Evolutionary conservation across 1,284 basidiomycete species (phyloP), one percentile per base, ranked within the genome.

Genomic region (Xerocomus amazonicus): DNA sequence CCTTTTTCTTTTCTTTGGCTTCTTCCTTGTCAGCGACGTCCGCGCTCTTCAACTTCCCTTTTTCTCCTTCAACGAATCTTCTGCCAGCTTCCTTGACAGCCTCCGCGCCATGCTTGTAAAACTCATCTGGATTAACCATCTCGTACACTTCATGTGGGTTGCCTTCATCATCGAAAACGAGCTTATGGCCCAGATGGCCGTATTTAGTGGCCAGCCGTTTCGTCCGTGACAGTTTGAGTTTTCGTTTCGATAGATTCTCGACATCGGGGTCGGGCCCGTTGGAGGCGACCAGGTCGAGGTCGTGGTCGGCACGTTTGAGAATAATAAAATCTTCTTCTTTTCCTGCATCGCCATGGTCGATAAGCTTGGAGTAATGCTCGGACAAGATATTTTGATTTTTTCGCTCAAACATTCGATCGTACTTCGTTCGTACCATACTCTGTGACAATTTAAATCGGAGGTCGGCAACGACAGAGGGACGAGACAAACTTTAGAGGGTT

Each of bases 351-450:
- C 75, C 79, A 27, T 87, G 86, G 51, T 92, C 88, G 48, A 98
- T 76, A 44, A 99, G 84, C 62, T 92, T 93, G 50, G 77, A 79
- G 72, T 97, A 98, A 68, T 97, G 95, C 55, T 87, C 82, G 0
- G 93, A 94, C 16, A 98, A 80, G 46, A 98, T 88, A 57, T 85
- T 89, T 69, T 97, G 95, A 68, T 98, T 98, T 70, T 92, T 95
- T 51, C 96, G 84, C 63, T 91, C 90, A 65, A 99, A 99, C 92
- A 99, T 97, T 46, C 93, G 84, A 69, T 99, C 97, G 68, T 98
- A 97, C 72, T 97, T 98, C 5, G 97, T 98, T 49, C 91, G 81
- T 0, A 94, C 87, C 19, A 60, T 62, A 34, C 63, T 61, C 65
- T 70, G 47, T 59, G 52, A 54, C 8, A 43, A 9, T 10, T 36